phyloP scores from a whole-genome alignment of 371 early-diverging fungal species.

The Mortierella sp. region DNA sequence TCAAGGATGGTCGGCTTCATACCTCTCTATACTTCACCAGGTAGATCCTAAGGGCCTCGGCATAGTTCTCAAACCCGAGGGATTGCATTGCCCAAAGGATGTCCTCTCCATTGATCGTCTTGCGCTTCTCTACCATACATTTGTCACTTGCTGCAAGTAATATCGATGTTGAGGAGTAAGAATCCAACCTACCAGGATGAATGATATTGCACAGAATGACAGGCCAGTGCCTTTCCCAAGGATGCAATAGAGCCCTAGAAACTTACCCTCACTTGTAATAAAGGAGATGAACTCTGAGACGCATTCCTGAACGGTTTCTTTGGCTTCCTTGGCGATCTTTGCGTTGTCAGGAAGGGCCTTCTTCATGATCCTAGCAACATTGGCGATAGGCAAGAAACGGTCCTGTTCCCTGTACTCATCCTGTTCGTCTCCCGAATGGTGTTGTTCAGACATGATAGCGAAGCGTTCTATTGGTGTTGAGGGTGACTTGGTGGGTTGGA shows the following conservation, averaged over 20 bases:
- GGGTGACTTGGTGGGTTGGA: neutral
- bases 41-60: conserved; percentile 94
- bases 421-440: conserved; percentile 52
- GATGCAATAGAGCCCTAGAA: neutral
- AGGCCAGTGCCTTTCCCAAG: no score
- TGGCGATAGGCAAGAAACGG: conserved; percentile 93
- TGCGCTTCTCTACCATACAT: conserved; percentile 96
- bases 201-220: no score
- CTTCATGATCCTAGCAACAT: conserved; percentile 99
- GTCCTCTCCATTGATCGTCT: conserved; percentile 99
- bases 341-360: conserved; percentile 99
- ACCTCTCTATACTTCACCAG: conserved; percentile 92
- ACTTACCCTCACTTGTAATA: conserved; percentile 93
- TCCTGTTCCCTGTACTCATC: conserved; percentile 93
- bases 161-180: no score
- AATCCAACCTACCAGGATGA: no score
- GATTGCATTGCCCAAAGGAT: conserved; percentile 99
- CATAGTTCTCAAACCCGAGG: conserved; percentile 98
- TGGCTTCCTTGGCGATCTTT: conserved; percentile 99
- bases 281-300: conserved; percentile 99
- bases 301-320: conserved; percentile 98
- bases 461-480: neutral
- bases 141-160: conserved; percentile 86
- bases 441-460: conserved; percentile 44
- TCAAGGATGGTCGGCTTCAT: no score